Conservation (phyloP, 495 filamentous ascomycete genomes). For the Penicillium diatomitis region DNA sequence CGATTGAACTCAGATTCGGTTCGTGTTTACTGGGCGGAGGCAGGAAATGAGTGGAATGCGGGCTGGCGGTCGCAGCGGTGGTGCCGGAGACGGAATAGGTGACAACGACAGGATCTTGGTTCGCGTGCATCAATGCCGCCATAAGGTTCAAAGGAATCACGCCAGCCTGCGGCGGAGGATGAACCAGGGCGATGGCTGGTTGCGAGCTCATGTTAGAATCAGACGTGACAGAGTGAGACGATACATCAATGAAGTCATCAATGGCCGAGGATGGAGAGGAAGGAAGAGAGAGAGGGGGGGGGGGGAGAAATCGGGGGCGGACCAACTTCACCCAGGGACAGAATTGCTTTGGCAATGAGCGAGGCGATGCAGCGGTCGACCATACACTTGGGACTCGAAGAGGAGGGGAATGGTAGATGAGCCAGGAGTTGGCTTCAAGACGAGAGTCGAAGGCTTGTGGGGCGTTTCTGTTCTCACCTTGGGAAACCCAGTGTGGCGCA, state of each 20-base stretch:
- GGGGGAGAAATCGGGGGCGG: neutral
- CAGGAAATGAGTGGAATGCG: conserved; percentile 27
- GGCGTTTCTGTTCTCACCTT: conserved; percentile 28
- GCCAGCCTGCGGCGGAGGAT: conserved; percentile 27
- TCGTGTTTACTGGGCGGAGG: conserved; percentile 33
- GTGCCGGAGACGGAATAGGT: conserved; percentile 27
- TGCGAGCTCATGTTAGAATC: conserved; percentile 58
- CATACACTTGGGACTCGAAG: neutral
- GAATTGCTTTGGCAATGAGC: neutral
- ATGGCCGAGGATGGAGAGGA: neutral
- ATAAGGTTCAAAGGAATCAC: conserved; percentile 32
- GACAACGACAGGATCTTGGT: conserved; percentile 34
- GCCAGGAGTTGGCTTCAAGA: conserved; percentile 2
- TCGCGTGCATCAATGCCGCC: conserved; percentile 41
- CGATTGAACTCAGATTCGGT: conserved; percentile 36
- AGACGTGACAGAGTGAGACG: conserved; percentile 22
- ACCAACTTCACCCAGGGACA: conserved; percentile 13
- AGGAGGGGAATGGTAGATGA: conserved; percentile 3
- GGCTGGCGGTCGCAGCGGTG: conserved; percentile 21
- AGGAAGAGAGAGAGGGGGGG: neutral
- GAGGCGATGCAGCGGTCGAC: conserved; percentile 3
- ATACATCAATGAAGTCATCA: too few relatives aligned
- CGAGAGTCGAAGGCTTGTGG: conserved; percentile 29
- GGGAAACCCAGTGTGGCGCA: conserved; percentile 41
- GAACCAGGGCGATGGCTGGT: conserved; percentile 53